phyloP scores from a whole-genome alignment of 768 basidiomycete genomes.

The Calvatia gigantea region DNA sequence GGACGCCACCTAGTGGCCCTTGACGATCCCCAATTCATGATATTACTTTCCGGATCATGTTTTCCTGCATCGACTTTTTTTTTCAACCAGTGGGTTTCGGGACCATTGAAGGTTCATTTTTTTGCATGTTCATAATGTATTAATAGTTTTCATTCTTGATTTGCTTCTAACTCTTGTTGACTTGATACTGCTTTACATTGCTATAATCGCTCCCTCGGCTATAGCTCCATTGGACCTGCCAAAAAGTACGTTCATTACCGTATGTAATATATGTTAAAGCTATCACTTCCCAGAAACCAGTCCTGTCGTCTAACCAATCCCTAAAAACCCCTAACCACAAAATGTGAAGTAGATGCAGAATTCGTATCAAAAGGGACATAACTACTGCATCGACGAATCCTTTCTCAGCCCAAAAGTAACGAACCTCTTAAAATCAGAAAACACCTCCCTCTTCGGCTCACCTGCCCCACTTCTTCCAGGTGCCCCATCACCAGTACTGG shows the following conservation, averaged over 20 bases:
- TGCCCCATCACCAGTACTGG: constrained; percentile 40
- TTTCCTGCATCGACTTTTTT: not conserved
- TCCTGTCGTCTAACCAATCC: not conserved
- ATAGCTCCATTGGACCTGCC: not conserved
- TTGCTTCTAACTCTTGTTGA: not conserved
- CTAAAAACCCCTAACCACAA: not conserved
- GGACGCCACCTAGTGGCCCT: constrained; percentile 1
- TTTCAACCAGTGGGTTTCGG: not conserved
- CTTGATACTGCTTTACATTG: not conserved
- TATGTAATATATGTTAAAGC: not conserved
- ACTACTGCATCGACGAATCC: constrained; percentile 41
- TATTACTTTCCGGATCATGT: not conserved
- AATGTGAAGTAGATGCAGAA: not conserved
- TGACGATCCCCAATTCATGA: not conserved
- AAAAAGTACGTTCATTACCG: not conserved
- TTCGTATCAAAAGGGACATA: not conserved
- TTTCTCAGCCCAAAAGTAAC: constrained; percentile 86
- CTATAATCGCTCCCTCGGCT: not conserved
- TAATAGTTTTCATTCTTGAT: not conserved
- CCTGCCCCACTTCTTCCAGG: constrained; percentile 23
- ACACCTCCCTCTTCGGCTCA: constrained; percentile 70
- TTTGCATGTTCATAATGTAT: not conserved
- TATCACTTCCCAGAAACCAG: not conserved
- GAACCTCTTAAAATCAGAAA: constrained; percentile 84
- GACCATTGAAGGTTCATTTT: not conserved